Base-by-base conservation (phyloP, 2,329 filamentous ascomycete species). In the Ophiocordyceps sinensis region DNA sequence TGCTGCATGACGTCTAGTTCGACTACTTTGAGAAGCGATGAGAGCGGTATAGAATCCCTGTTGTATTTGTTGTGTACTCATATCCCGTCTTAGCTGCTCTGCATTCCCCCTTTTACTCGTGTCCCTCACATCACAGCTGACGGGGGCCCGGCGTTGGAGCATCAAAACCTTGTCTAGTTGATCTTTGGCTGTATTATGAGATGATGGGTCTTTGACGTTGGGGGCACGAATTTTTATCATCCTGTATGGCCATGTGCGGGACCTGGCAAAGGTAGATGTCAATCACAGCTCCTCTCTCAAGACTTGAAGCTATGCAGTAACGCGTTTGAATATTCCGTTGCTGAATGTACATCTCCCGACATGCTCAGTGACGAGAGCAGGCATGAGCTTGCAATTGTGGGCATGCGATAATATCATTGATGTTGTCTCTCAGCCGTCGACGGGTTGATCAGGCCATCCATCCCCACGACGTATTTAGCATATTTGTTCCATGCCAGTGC, bases 281-380 rank as follows among this genome's bases (percentile, higher is more conserved):
- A 74, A 73, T 71, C 63, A 61, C 61, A 69, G 62, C 67, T 75
- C 72, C 67, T 71, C 70, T 64, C 71, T 75, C 71, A 68, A 55
- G 32, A 19, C n/a, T 35, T 10, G 13, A 15, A 8, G 32, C 32
- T 10, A 10, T 15, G n/a, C n/a, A 15, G 17, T 9, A n/a, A 15
- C 32, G 14, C 32, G 6, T 19, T 14, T 15, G 32, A 3, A 6
- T 26, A 26, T 26, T 26, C 23, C 9, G 5, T 26, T 26, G 6
- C 23, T 26, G 5, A 9, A 26, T 9, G 23, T 26, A 9, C 23
- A 26, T 26, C 6, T 7, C 23, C 9, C 23, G 23, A 26, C 23
- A 26, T 7, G 23, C 5, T 26, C 3, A 26, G 23, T 5, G 9
- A 5, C 6, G 2, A 26, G 23, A 26, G 23, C 23, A 26, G 23